Conservation (phyloP, 129 eudicot species). For the Escallonia herrerae region DNA sequence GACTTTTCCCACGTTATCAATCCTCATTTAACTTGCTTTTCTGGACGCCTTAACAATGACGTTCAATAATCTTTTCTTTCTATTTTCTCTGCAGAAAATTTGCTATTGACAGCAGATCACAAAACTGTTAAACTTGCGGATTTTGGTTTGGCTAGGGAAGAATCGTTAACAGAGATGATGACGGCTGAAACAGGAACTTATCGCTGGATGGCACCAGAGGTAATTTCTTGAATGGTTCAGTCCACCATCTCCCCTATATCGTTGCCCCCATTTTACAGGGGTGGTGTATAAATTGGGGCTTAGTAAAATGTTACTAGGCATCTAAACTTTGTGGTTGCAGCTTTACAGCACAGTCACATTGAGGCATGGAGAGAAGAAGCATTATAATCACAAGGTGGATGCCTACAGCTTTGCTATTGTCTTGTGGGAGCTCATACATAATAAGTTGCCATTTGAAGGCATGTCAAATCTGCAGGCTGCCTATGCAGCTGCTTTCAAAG, state of each 20-base stretch:
- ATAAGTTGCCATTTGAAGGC: conserved; percentile 78
- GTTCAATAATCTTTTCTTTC: background rate
- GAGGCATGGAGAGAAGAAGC: conserved; percentile 83
- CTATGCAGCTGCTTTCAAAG: conserved; percentile 93
- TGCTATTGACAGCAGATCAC: conserved; percentile 68
- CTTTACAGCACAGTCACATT: conserved; percentile 85
- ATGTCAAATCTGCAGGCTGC: conserved; percentile 72
- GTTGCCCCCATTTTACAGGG: background rate
- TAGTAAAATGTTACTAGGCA: background rate
- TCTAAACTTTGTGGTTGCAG: conserved; percentile 33
- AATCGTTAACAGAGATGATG: conserved; percentile 86
- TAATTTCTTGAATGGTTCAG: conserved; percentile 15
- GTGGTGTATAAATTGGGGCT: too few relatives aligned
- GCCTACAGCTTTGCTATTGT: conserved; percentile 89
- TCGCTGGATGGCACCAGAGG: conserved; percentile 98
- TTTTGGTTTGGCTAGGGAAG: conserved; percentile 89
- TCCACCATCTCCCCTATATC: background rate
- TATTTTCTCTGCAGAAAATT: conserved; percentile 43
- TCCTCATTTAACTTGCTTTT: background rate
- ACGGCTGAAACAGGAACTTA: conserved; percentile 89
- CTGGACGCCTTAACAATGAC: background rate
- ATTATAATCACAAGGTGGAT: conserved; percentile 82
- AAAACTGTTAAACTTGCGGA: conserved; percentile 77
- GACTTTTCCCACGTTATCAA: background rate
- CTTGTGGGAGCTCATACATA: conserved; percentile 86